Conservation (phyloP, 805 yeast species). For the Candida pini region DNA sequence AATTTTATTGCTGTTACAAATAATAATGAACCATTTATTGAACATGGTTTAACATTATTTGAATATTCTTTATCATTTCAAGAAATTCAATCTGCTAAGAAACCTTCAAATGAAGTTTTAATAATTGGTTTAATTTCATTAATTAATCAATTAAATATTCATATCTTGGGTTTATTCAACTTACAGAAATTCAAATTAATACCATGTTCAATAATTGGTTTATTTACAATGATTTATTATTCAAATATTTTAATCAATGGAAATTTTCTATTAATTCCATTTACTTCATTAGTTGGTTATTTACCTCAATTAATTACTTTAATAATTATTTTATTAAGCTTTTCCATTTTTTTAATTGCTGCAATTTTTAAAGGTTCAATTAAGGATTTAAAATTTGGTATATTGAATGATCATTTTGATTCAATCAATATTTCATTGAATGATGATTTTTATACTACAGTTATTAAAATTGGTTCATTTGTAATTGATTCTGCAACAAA, state of each 20-base stretch:
- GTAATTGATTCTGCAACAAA: conserved; percentile 64
- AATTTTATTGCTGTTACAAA: conserved; percentile 55
- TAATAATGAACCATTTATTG: conserved; percentile 53
- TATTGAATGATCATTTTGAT: conserved; percentile 29
- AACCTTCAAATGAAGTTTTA: conserved; percentile 50
- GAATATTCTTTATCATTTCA: conserved; percentile 75
- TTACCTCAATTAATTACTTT: conserved; percentile 61
- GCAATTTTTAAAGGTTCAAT: conserved; percentile 43
- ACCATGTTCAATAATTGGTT: conserved; percentile 57
- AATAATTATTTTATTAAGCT: conserved; percentile 45
- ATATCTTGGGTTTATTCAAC: conserved; percentile 53
- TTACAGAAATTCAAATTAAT: conserved; percentile 51
- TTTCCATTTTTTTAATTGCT: conserved; percentile 51
- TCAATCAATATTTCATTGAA: conserved; percentile 35
- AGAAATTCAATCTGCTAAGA: conserved; percentile 49
- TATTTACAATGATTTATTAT: conserved; percentile 44
- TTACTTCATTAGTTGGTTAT: conserved; percentile 51
- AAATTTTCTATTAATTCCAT: conserved; percentile 44
- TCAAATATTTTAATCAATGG: conserved; percentile 36
- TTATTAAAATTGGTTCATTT: conserved; percentile 54
- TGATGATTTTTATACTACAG: conserved; percentile 64
- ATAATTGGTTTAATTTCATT: conserved; percentile 51
- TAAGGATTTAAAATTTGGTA: conserved; percentile 27
- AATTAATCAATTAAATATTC: conserved; percentile 54
- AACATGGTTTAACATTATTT: conserved; percentile 65